Evolutionary conservation across 371 early-diverging fungal species (phyloP), one percentile per base, ranked within the genome.

Genomic region (Actinomortierella wolfii): DNA sequence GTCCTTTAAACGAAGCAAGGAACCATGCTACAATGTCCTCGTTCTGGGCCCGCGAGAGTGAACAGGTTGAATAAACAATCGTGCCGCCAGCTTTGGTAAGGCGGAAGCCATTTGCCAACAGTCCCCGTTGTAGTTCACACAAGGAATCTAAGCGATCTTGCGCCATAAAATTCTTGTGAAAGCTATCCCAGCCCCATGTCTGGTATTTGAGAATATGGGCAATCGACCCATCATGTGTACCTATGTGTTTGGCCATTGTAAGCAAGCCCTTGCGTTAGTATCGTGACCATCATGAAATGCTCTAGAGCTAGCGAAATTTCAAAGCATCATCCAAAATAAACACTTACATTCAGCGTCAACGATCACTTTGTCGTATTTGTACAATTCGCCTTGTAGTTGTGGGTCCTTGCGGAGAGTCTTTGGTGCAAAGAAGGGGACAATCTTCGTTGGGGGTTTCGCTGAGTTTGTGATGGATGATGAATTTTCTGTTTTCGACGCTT

Each of bases 161-260:
- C 57, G 86, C 80, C 77, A 90, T 81, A 56, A 92, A 90, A 58
- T 89, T 84, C 25, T 79, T 76, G 61, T 86, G 86, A 57, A 89
- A 87, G 21, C 77, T 76, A 49, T 90, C 88, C 88, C 91, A 91
- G 0, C 86, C 88, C 82, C 89, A 90, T 59, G 83, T 83, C 53
- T 88, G 86, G 62, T 87, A 87, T 77, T 94, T 94, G 18, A 85
- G 67, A 23, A 97, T 80, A 80, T 97, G 97, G 0, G 80, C 81
- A 43, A 97, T 87, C 0, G 96, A 96, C 15, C 96, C 98, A 74
- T 97, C 98, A 69, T 97, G 97, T 6, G 97, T 96, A 34, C 74
- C 74, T 73, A 39, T 34, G 11, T n/a, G n/a, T n/a, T n/a, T n/a
- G n/a, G n/a, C n/a, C n/a, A n/a, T n/a, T n/a, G n/a, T n/a, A n/a